Base-by-base conservation (phyloP, 345 rosid genomes). In the Gossypium stocksii region DNA sequence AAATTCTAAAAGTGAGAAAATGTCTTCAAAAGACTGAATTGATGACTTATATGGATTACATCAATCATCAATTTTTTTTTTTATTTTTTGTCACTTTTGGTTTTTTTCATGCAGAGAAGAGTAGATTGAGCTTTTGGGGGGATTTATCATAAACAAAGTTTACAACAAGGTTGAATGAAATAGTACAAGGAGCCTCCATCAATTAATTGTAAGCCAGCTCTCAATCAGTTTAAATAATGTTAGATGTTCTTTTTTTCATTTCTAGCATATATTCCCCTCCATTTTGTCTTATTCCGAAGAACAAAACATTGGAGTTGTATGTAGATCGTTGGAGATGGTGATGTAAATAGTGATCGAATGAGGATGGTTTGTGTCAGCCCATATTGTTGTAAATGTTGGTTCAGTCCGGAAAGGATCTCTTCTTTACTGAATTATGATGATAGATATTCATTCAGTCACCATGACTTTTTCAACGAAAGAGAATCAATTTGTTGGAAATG, bases 311-410 rank as follows among this genome's bases (percentile, higher is more conserved):
- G 7, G 13, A 27, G 49, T 62, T 14, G 41, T 60, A 5, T 52
- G 63, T 73, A 73, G 19, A 52, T 27, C 53, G 73, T 29, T n/a
- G 23, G 44, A 59, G 63, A 53, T 3, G 25, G 34, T 60, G n/a
- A 13, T 64, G 71, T 74, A 52, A 27, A 63, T 45, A 20, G 54
- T 22, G 25, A 23, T 9, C 10, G 57, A 60, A 17, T 46, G 48
- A 23, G 58, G 25, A 29, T 29, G 51, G 16, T 58, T 51, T 63
- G 34, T 73, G 34, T 57, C 12, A 9, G 3, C 41, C 41, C 60
- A 46, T 27, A 11, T 27, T 44, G 10, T 17, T 73, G 76, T 63
- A 61, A 63, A 19, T 11, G 29, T 9, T 74, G 20, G 7, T 9
- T 20, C 34, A 0, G 41, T 72, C 49, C 17, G 2, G 27, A 19